Percentiles rank a stretch among this genome's conserved stretches.
Conservation (phyloP, 108 stramenopile species). For the Skeletonema menzelii region DNA sequence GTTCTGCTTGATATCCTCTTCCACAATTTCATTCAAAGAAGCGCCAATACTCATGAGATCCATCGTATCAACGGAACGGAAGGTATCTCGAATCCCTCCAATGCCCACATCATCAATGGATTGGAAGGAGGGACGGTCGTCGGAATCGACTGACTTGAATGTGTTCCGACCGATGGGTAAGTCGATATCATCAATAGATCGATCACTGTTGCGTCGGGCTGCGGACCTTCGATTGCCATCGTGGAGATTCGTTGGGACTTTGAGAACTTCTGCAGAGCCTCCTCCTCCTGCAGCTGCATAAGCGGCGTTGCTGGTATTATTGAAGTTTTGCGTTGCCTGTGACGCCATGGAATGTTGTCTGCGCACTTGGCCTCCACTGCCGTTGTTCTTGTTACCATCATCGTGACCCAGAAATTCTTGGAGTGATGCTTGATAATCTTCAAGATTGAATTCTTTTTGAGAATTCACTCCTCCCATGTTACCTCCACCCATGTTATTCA, state of each 20-base stretch:
- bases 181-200: constrained; percentile 16
- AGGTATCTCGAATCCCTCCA: constrained; percentile 24
- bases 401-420: constrained; percentile 34
- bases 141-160: constrained; percentile 29
- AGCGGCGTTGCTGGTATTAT: not conserved
- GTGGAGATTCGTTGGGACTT: constrained; percentile 34
- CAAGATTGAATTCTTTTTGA: constrained; percentile 19
- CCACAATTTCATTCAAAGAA: constrained; percentile 37
- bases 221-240: not conserved
- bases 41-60: constrained; percentile 43
- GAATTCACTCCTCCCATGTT: not conserved
- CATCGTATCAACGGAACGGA: constrained; percentile 34
- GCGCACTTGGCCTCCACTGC: not conserved
- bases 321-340: not conserved
- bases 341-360: not conserved
- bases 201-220: not conserved
- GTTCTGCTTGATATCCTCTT: constrained; percentile 29
- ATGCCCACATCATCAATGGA: constrained; percentile 23
- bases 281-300: not conserved
- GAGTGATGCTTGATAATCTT: constrained; percentile 38
- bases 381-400: constrained; percentile 3
- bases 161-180: constrained; percentile 18
- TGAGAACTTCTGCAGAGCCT: not conserved
- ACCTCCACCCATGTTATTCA: not conserved
- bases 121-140: constrained; percentile 25